Percentiles rank a stretch among this genome's conserved stretches.
Evolutionary conservation across 139 green algal species (phyloP).

Genomic region (Dunaliella primolecta): DNA sequence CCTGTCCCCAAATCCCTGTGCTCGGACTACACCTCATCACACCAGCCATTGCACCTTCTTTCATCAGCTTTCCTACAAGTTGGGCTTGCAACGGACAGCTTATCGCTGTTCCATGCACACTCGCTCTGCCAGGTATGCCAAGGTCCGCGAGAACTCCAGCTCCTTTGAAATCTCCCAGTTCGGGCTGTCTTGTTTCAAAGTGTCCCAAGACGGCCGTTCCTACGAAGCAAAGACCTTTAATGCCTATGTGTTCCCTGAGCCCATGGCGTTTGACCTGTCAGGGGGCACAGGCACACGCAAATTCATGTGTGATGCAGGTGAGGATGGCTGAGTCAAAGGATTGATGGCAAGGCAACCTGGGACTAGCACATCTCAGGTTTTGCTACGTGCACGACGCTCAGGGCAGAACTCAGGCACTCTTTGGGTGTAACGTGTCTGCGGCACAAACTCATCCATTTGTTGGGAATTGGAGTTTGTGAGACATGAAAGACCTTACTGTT

Average conservation of each 20-base stretch:
- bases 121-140: constrained; percentile 33
- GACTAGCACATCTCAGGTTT: too few relatives aligned
- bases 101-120: too few relatives aligned
- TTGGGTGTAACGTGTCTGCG: not conserved
- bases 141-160: constrained; percentile 44
- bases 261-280: constrained; percentile 6
- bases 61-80: too few relatives aligned
- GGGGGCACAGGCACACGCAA: constrained; percentile 17
- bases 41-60: too few relatives aligned
- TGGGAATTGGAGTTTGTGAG: too few relatives aligned
- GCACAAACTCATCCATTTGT: too few relatives aligned
- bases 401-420: not conserved
- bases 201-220: not conserved
- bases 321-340: constrained; percentile 13
- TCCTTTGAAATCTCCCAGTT: constrained; percentile 74
- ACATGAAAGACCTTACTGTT: too few relatives aligned
- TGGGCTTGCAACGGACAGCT: too few relatives aligned
- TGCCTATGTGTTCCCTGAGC: constrained; percentile 76
- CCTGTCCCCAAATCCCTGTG: too few relatives aligned
- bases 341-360: not conserved
- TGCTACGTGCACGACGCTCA: too few relatives aligned
- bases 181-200: constrained; percentile 58
- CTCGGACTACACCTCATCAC: too few relatives aligned
- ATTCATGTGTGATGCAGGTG: constrained; percentile 64
- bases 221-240: constrained; percentile 71